A percentile compares a stretch with the other conserved stretches of the same genome.
phyloP scores from a whole-genome alignment of 768 basidiomycete species.

The Auricularia cornea region DNA sequence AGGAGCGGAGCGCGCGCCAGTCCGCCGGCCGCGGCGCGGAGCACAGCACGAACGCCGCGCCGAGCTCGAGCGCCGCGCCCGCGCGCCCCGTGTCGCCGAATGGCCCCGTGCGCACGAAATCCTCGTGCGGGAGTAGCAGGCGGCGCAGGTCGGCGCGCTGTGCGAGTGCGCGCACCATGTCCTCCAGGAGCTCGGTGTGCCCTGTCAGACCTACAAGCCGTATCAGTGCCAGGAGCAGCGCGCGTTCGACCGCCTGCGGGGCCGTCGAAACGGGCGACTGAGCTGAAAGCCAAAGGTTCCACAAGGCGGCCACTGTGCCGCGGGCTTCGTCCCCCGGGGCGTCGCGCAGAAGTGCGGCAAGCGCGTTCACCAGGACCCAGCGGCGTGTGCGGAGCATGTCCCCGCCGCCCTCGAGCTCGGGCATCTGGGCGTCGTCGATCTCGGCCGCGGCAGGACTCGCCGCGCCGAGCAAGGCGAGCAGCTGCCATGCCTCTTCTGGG shows the following conservation, averaged over 20 bases:
- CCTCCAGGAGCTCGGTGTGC: conserved; percentile 30
- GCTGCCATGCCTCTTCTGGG: background rate
- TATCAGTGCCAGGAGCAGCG: conserved; percentile 37
- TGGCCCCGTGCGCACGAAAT: background rate
- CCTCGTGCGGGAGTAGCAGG: background rate
- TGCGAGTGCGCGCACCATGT: conserved; percentile 9
- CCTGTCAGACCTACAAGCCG: conserved; percentile 32
- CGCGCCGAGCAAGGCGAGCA: background rate
- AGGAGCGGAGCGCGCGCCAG: background rate
- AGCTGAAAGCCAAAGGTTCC: background rate
- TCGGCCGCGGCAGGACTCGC: background rate
- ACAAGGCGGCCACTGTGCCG: background rate
- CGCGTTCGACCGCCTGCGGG: conserved; percentile 25
- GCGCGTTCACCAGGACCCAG: conserved; percentile 2
- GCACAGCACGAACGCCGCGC: background rate
- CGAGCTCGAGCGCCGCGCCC: background rate
- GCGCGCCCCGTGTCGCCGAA: background rate
- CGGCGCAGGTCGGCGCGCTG: background rate
- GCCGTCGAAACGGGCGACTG: background rate
- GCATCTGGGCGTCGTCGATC: background rate
- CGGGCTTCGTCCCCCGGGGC: background rate
- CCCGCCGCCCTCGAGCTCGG: background rate
- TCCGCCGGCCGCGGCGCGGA: background rate
- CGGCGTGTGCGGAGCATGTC: background rate
- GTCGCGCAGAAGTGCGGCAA: conserved; percentile 7